Evolutionary conservation across 169 alveolate species (phyloP).

Genomic region (Cryptosporidium ubiquitum): DNA sequence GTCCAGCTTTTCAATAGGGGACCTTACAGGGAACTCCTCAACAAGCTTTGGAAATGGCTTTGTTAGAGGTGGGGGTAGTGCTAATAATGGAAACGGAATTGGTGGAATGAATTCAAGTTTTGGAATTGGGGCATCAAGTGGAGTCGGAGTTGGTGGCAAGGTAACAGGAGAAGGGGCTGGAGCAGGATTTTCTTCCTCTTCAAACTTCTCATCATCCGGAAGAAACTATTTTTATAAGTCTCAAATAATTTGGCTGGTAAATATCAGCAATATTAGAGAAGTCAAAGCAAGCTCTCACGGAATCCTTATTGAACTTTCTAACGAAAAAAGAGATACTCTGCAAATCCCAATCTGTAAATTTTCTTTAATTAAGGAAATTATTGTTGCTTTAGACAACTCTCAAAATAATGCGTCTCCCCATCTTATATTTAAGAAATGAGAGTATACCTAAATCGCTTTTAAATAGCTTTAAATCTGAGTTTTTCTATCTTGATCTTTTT

Average conservation of each 20-base stretch:
- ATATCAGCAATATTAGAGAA: constrained; percentile 21
- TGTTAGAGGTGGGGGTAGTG: not conserved
- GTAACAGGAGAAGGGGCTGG: not conserved
- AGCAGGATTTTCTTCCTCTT: not conserved
- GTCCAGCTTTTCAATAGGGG: constrained; percentile 42
- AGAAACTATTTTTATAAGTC: constrained; percentile 28
- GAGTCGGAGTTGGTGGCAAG: constrained; percentile 1
- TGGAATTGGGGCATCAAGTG: not conserved
- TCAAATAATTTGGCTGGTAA: constrained; percentile 22
- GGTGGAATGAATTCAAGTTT: not conserved
- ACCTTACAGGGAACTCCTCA: not conserved
- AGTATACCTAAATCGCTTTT: not conserved
- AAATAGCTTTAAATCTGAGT: too few relatives aligned
- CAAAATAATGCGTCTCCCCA: constrained; percentile 57
- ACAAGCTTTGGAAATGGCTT: not conserved
- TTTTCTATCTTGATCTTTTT: too few relatives aligned
- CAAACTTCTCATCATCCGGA: not conserved
- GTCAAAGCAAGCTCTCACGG: constrained; percentile 72
- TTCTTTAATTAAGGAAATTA: constrained; percentile 25
- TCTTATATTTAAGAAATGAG: constrained; percentile 11
- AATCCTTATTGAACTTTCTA: constrained; percentile 20
- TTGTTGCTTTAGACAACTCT: constrained; percentile 38
- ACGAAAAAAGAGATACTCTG: constrained; percentile 34
- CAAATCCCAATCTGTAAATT: constrained; percentile 61
- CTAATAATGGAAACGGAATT: not conserved